phyloP scores from a whole-genome alignment of 495 filamentous ascomycete genomes.

The Ramalina intermedia region DNA sequence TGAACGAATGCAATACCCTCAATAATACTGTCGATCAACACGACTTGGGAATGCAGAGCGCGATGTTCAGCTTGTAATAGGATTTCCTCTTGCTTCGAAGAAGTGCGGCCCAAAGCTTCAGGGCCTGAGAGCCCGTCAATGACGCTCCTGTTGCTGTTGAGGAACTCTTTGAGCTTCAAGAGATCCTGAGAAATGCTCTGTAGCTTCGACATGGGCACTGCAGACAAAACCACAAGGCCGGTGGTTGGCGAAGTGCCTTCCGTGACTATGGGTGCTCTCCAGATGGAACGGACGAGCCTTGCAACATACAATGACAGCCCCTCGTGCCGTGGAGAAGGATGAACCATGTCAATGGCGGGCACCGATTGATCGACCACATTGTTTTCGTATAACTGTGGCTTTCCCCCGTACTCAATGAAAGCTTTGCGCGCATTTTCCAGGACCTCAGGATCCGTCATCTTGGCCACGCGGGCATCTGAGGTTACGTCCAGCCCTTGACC shows the following conservation, averaged over 20 bases:
- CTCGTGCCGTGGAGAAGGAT: constrained; percentile 76
- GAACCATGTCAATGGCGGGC: constrained; percentile 58
- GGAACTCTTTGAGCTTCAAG: constrained; percentile 60
- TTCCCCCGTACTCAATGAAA: constrained; percentile 82
- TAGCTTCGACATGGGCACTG: constrained; percentile 48
- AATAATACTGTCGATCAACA: constrained; percentile 69
- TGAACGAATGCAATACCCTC: constrained; percentile 93
- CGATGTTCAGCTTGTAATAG: constrained; percentile 86
- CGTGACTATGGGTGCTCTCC: constrained; percentile 54
- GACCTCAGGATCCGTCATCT: constrained; percentile 65
- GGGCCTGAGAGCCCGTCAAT: constrained; percentile 87
- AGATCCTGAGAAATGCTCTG: constrained; percentile 65
- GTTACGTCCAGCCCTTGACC: constrained; percentile 73
- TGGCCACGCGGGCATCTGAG: constrained; percentile 50
- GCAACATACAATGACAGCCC: constrained; percentile 78
- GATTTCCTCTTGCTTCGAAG: constrained; percentile 75
- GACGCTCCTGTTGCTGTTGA: constrained; percentile 69
- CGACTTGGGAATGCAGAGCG: constrained; percentile 70
- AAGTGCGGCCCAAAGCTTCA: constrained; percentile 53
- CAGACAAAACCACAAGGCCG: constrained; percentile 31
- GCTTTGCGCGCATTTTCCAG: constrained; percentile 69
- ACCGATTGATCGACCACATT: constrained; percentile 44
- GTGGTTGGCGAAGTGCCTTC: constrained; percentile 43
- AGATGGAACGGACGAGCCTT: constrained; percentile 70
- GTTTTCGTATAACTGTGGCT: constrained; percentile 63